Evolutionary conservation across 352 stramenopile species (phyloP), one percentile per base, ranked within the genome.

Genomic region (Phytophthora citrophthora): DNA sequence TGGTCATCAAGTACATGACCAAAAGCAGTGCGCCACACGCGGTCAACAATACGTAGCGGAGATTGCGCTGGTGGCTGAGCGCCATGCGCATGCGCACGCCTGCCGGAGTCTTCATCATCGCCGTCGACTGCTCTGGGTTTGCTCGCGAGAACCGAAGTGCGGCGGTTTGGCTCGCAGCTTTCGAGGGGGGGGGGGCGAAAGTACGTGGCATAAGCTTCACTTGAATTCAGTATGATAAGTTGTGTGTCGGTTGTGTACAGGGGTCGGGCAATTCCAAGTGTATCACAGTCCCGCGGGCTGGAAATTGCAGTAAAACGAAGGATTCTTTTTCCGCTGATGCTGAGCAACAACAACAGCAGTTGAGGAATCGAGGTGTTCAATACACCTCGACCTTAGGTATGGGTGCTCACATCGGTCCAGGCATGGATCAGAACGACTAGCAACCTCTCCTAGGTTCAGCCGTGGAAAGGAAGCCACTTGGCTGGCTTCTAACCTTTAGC

Each of bases 31-130:
- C 60, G 11, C 74, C 59, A 18, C 79, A 65, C 8, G 74, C 71
- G 34, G 68, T 52, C 2, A 88, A 43, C 20, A 92, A 55, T 51
- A 91, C 64, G 20, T 76, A 61, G 26, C 77, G 83, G 43, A 93
- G 63, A 53, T 91, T 85, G 57, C 81, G 81, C 38, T 81, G 80
- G 70, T 90, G 76, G 40, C 49, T 72, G 7, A 93, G 61, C 53
- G 73, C 77, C 70, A 93, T 82, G 59, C 82, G 82, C 75, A 91
- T 66, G 61, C 84, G 82, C 64, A 93, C 76, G 24, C 75, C 82
- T 7, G 77, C 68, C 5, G 77, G 54, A 23, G 76, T 87, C 67
- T 90, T 83, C 81, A 93, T 91, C 41, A 46, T 62, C 10, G 44
- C 46, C 11, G 32, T 12, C 15, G 11, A 20, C 16, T 40, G n/a